These are phyloP conservation scores for Candolleomyces eurysporus DNA, from an alignment of 768 basidiomycete species.

Conservation along the genomic window DNA sequence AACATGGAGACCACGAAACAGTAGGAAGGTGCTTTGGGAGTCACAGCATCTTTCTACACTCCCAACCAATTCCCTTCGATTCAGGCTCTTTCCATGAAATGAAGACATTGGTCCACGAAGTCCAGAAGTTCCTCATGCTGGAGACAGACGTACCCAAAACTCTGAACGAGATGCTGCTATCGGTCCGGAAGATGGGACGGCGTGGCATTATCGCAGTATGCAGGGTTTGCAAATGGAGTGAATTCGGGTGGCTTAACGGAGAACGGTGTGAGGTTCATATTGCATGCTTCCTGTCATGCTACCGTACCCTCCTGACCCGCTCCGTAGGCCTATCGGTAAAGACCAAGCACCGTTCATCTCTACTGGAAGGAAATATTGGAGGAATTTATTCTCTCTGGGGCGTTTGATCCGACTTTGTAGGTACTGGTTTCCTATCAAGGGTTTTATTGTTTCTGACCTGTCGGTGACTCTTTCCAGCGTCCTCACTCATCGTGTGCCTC, in stretches of 20 bases:
- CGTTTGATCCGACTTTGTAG: slow-evolving; percentile 64
- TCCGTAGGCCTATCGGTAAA: slow-evolving; percentile 55
- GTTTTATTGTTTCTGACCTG: not conserved
- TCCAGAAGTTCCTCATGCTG: slow-evolving; percentile 67
- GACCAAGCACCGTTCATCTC: slow-evolving; percentile 75
- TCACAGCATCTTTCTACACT: too few species aligned
- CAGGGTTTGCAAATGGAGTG: slow-evolving; percentile 64
- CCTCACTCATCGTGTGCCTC: slow-evolving; percentile 53
- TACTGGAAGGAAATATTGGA: slow-evolving; percentile 74
- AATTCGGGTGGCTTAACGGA: slow-evolving; percentile 78
- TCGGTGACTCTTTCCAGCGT: slow-evolving; percentile 28
- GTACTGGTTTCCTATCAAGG: slow-evolving; percentile 13
- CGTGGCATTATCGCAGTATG: slow-evolving; percentile 70
- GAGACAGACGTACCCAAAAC: slow-evolving; percentile 76
- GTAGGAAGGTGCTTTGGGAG: not conserved
- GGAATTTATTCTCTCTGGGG: slow-evolving; percentile 59
- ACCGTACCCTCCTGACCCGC: not conserved
- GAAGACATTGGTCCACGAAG: slow-evolving; percentile 61
- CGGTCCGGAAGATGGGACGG: slow-evolving; percentile 54
- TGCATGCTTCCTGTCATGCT: not conserved
- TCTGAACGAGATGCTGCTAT: slow-evolving; percentile 44
- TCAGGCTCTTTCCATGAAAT: slow-evolving; percentile 68
- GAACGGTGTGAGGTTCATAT: slow-evolving; percentile 53
- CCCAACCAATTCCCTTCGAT: too few species aligned
- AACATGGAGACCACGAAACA: not conserved